phyloP scores from a whole-genome alignment of 768 basidiomycete genomes.

The Suillus cothurnatus region DNA sequence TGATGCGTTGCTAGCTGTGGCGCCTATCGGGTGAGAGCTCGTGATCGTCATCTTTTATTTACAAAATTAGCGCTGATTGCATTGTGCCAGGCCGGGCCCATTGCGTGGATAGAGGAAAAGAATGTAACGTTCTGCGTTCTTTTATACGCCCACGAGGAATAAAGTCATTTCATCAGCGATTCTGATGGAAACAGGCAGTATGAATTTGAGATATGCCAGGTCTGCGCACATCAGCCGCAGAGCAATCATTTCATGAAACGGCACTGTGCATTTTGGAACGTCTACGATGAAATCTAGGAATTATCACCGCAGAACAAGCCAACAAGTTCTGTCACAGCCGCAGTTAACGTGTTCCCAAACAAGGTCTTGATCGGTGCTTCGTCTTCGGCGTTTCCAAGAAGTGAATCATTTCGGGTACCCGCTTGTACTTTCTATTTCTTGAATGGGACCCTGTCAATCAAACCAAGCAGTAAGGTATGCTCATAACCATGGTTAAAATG shows the following conservation, averaged over 20 bases:
- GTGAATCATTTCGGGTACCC: not conserved
- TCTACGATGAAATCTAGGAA: not conserved
- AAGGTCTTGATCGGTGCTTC: not conserved
- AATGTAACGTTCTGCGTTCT: not conserved
- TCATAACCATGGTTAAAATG: not conserved
- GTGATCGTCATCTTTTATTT: not conserved
- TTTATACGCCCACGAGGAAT: not conserved
- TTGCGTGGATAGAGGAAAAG: not conserved
- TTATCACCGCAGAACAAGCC: not conserved
- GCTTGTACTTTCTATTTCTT: not conserved
- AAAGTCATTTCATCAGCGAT: not conserved
- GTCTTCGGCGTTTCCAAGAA: not conserved
- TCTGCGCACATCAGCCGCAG: not conserved
- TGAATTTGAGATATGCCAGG: not conserved
- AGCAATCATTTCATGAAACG: not conserved
- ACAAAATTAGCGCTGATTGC: not conserved
- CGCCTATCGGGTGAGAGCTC: conserved; percentile 7
- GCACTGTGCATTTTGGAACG: not conserved
- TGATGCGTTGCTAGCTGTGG: not conserved
- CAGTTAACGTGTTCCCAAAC: not conserved
- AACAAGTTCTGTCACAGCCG: not conserved
- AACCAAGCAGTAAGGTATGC: not conserved
- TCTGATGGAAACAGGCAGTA: not conserved
- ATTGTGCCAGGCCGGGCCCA: not conserved
- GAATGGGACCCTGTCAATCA: not conserved